phyloP scores from a whole-genome alignment of 1,284 basidiomycete genomes.

The Lentinula novae-zelandiae region DNA sequence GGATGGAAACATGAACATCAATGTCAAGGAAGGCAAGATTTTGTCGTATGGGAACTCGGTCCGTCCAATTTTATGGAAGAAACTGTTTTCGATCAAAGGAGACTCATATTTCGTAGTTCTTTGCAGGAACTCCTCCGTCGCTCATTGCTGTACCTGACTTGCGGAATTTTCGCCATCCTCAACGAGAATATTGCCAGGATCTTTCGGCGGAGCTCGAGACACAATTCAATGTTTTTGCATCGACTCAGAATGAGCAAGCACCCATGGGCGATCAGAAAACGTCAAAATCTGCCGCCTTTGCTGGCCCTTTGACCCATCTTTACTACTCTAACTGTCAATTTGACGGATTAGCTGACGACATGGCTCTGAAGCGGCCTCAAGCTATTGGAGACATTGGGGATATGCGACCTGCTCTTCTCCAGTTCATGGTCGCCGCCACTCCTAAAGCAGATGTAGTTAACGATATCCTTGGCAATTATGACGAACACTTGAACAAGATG shows the following conservation, averaged over 20 bases:
- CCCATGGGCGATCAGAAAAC: constrained; percentile 26
- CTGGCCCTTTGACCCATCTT: constrained; percentile 40
- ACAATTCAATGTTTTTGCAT: constrained; percentile 22
- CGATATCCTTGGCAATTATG: constrained; percentile 50
- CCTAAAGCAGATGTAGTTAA: constrained; percentile 47
- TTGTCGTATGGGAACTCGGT: constrained; percentile 83
- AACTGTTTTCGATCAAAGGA: not conserved
- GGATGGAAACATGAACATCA: constrained; percentile 88
- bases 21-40: constrained; percentile 78
- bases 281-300: constrained; percentile 16
- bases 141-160: constrained; percentile 31
- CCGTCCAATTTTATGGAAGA: constrained; percentile 27
- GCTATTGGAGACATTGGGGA: constrained; percentile 31
- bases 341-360: constrained; percentile 29
- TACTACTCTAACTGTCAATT: constrained; percentile 55
- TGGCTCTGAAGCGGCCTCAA: constrained; percentile 18
- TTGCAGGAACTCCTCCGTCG: constrained; percentile 46
- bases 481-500: constrained; percentile 50
- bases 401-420: constrained; percentile 56
- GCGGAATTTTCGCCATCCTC: constrained; percentile 42
- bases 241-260: constrained; percentile 33
- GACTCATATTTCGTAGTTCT: constrained; percentile 48
- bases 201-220: constrained; percentile 38
- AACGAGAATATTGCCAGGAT: constrained; percentile 52
- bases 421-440: constrained; percentile 76